A percentile compares a stretch with the other conserved stretches of the same genome.
Evolutionary conservation across 768 basidiomycete species (phyloP).

Genomic region (Collybia nuda): DNA sequence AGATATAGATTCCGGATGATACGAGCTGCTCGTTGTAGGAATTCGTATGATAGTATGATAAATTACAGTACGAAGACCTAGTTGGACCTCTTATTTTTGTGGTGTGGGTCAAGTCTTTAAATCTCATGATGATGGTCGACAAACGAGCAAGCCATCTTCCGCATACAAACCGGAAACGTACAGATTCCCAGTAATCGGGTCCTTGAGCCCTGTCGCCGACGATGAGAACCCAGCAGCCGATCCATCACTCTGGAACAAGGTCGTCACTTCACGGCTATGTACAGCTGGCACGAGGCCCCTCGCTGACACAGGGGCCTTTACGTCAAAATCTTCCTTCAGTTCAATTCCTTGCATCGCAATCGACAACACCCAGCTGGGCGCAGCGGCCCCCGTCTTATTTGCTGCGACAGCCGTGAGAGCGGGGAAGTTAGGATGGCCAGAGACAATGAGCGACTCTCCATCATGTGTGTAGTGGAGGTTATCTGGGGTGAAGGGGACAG

Average conservation of each 20-base stretch:
- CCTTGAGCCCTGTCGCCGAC: constrained; percentile 52
- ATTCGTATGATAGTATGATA: neutral
- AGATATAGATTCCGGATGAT: constrained; percentile 3
- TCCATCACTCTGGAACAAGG: constrained; percentile 78
- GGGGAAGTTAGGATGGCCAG: constrained; percentile 68
- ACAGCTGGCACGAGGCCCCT: constrained; percentile 36
- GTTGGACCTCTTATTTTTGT: too few species aligned
- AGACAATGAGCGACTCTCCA: constrained; percentile 48
- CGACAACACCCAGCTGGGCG: constrained; percentile 62
- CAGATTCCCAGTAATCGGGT: constrained; percentile 44
- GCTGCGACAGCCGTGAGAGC: constrained; percentile 44
- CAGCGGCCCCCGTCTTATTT: constrained; percentile 33
- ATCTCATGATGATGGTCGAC: constrained; percentile 23
- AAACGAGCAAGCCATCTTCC: constrained; percentile 52
- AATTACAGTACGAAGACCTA: too few species aligned
- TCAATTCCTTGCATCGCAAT: constrained; percentile 28
- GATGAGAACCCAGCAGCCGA: constrained; percentile 43
- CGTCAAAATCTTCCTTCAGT: constrained; percentile 30
- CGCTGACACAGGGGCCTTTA: constrained; percentile 47
- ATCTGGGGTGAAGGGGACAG: constrained; percentile 60
- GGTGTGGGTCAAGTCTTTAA: neutral
- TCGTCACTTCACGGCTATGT: constrained; percentile 44
- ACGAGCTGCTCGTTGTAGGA: neutral
- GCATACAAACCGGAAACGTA: constrained; percentile 62
- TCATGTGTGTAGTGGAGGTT: constrained; percentile 56